phyloP scores from a whole-genome alignment of 2,329 filamentous ascomycete species.

The Colletotrichum sp. region DNA sequence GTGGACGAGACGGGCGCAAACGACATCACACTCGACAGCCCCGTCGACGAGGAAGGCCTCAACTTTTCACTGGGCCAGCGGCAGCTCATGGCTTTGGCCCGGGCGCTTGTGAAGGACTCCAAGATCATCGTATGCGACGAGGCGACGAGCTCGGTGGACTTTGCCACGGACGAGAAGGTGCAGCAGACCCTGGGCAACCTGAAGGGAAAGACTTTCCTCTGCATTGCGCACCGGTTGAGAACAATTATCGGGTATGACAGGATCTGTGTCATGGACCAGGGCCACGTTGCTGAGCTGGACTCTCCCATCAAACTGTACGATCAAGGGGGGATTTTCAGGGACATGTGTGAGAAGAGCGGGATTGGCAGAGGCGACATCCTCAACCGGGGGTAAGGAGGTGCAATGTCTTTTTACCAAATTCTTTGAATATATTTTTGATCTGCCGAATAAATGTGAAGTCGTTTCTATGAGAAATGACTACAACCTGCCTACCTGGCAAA shows the following conservation, averaged over 20 bases:
- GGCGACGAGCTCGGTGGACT: slow-evolving; percentile 72
- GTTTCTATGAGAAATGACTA: background rate
- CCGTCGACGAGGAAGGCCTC: slow-evolving; percentile 66
- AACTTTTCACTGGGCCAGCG: slow-evolving; percentile 36
- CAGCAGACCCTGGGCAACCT: slow-evolving; percentile 56
- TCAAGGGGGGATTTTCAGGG: slow-evolving; percentile 65
- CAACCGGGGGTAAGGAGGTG: background rate
- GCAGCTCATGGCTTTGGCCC: slow-evolving; percentile 67
- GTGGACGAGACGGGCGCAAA: background rate
- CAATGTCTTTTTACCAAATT: fast-evolving
- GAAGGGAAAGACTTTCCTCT: slow-evolving; percentile 65
- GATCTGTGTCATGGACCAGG: slow-evolving; percentile 77
- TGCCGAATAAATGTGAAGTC: background rate
- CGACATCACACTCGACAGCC: slow-evolving; percentile 65
- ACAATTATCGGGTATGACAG: slow-evolving; percentile 77
- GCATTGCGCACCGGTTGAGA: slow-evolving; percentile 62
- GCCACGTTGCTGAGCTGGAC: slow-evolving; percentile 71
- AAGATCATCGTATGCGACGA: slow-evolving; percentile 75
- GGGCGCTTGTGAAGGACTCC: slow-evolving; percentile 65
- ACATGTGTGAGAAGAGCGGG: slow-evolving; percentile 59
- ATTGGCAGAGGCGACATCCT: slow-evolving; percentile 53
- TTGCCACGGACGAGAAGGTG: slow-evolving; percentile 59
- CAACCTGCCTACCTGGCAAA: background rate
- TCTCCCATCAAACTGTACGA: slow-evolving; percentile 65
- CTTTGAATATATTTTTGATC: background rate